phyloP scores from a whole-genome alignment of 805 yeast genomes.

The Ogataea siamensis region DNA sequence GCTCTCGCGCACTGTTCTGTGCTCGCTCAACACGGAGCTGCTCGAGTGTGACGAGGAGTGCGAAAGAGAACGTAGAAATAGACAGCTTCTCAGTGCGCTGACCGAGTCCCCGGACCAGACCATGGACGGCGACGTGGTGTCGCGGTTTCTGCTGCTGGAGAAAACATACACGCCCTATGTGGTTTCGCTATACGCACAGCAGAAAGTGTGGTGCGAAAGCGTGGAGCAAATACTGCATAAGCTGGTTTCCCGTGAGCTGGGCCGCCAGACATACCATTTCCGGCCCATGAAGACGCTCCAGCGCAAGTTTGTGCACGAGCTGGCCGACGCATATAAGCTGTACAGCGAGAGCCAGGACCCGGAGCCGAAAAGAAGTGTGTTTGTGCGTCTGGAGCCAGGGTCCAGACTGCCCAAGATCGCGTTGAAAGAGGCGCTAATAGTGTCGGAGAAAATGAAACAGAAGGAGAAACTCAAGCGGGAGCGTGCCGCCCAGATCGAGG shows the following conservation, averaged over 20 bases:
- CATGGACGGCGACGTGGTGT: slow-evolving; percentile 20
- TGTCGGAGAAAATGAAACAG: slow-evolving; percentile 33
- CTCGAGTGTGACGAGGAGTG: slow-evolving; percentile 74
- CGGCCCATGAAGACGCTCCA: slow-evolving; percentile 72
- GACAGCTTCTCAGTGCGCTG: slow-evolving; percentile 62
- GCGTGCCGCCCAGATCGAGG: slow-evolving; percentile 26
- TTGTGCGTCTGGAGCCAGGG: slow-evolving; percentile 40
- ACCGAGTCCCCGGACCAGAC: slow-evolving; percentile 11
- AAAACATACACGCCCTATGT: slow-evolving; percentile 46
- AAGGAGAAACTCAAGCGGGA: slow-evolving; percentile 31
- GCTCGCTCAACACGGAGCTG: slow-evolving; percentile 43
- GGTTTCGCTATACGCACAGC: slow-evolving; percentile 48
- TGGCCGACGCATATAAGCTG: slow-evolving; percentile 58
- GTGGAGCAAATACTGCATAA: slow-evolving; percentile 54
- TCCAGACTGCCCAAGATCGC: slow-evolving; percentile 42
- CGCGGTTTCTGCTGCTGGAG: slow-evolving; percentile 27
- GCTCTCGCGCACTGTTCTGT: slow-evolving; percentile 43
- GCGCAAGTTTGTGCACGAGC: slow-evolving; percentile 65
- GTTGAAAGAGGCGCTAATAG: slow-evolving; percentile 43
- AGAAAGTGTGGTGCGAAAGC: slow-evolving; percentile 64
- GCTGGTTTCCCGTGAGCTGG: slow-evolving; percentile 43
- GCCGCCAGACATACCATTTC: slow-evolving; percentile 51
- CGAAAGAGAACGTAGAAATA: slow-evolving; percentile 56
- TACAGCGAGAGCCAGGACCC: slow-evolving; percentile 75
- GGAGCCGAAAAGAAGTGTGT: slow-evolving; percentile 76